Evolutionary conservation across 2,329 filamentous ascomycete genomes (phyloP), one percentile per base, ranked within the genome.

Genomic region (Biscogniauxia sp.): DNA sequence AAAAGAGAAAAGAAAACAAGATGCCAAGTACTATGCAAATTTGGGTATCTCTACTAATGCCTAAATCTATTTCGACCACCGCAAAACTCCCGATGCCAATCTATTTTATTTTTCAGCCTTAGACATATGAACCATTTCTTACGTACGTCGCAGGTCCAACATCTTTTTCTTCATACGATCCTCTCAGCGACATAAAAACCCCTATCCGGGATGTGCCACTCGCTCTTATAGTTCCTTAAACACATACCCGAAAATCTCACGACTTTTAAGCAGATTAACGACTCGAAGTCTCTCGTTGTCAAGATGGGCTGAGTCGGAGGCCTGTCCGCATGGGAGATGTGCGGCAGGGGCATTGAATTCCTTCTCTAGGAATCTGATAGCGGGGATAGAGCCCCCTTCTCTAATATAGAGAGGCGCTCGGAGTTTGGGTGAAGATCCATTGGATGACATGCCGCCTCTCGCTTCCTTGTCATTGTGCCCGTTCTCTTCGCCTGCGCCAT

Each of bases 371-470:
- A 98, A 98, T 5, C 95, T 82, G 59, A 98, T 98, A 0, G 92
- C 92, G 0, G 95, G 95, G 67, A 99, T 99, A 0, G 91, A 96
- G 5, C 95, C 95, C 13, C 95, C 95, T 76, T 99, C 95, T 9
- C 95, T 86, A 67, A 99, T 99, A 73, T 96, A 98, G 3, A 99
- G 81, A 0, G 93, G 94, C 68, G 88, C 90, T 7, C 79, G 75
- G 11, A 70, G 68, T 64, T 79, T 81, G 3, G 78, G 75, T 45
- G 62, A 49, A 9, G 41, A 49, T 53, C 63, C 61, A 9, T 63
- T 64, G 37, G 20, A 7, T 4, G 13, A 2, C 37, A 11, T 28
- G 19, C 51, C 56, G 45, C 56, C 62, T 3, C 28, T 32, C 28
- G 11, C 28, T 3, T 7, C 11, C 11, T 7, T 7, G 9, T 32